Evolutionary conservation across 352 stramenopile genomes (phyloP).

Genomic region (Phytopythium litorale): DNA sequence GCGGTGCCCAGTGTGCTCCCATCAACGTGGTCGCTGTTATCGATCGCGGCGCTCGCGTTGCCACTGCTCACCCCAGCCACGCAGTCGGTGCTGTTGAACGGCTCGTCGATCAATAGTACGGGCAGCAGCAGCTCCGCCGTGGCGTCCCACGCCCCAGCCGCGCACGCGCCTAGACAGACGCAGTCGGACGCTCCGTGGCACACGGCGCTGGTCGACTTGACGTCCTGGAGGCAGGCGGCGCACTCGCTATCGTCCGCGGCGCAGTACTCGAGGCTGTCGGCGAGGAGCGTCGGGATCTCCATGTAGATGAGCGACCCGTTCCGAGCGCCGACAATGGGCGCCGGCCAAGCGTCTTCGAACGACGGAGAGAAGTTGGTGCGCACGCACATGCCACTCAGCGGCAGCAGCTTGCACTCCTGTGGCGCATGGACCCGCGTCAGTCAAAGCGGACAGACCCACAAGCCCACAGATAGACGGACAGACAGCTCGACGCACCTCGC

Average conservation of each 20-base stretch:
- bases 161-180: conserved; percentile 34
- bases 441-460: too few relatives aligned
- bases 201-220: conserved; percentile 14
- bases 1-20: conserved; percentile 14
- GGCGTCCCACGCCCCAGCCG: conserved; percentile 20
- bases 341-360: conserved; percentile 2
- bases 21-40: too few relatives aligned
- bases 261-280: conserved; percentile 33
- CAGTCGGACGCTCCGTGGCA: conserved; percentile 25
- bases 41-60: not conserved
- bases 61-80: not conserved
- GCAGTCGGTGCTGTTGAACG: conserved; percentile 9
- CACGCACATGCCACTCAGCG: conserved; percentile 19
- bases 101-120: conserved; percentile 2
- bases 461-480: too few relatives aligned
- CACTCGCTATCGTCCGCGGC: conserved; percentile 32
- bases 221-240: conserved; percentile 17
- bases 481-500: conserved; percentile 15
- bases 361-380: not conserved
- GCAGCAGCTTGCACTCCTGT: conserved; percentile 20
- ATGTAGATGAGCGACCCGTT: conserved; percentile 7
- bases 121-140: conserved; percentile 13
- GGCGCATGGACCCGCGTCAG: not conserved
- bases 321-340: not conserved
- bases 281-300: not conserved